Conservation (phyloP, 305 asterid genomes). For the Solanum aculeatissimum region DNA sequence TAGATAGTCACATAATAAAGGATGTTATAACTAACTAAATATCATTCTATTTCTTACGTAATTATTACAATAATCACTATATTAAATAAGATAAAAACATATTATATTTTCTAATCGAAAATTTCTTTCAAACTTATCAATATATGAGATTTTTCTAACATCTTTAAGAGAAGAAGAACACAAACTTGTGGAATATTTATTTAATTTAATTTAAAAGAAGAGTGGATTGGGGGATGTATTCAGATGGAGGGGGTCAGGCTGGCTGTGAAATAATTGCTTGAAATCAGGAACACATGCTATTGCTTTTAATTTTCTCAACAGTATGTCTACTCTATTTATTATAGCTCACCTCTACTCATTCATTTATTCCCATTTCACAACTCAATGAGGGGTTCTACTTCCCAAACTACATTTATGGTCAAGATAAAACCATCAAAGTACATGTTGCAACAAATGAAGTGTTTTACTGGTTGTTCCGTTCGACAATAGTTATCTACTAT, state of each 20-base stretch:
- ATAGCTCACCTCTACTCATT: neutral
- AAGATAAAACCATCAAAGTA: too few species aligned
- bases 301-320: neutral
- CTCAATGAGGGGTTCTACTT: neutral
- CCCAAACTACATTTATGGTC: neutral
- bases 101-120: too few species aligned
- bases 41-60: too few species aligned
- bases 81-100: too few species aligned
- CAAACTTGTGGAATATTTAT: neutral
- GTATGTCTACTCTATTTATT: neutral
- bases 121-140: too few species aligned
- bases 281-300: constrained; percentile 1
- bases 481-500: too few species aligned
- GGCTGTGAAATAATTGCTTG: neutral
- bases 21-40: too few species aligned
- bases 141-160: too few species aligned
- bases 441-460: too few species aligned
- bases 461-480: too few species aligned
- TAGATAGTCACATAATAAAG: too few species aligned
- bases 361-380: neutral
- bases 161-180: neutral
- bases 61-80: too few species aligned
- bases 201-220: neutral
- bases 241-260: neutral
- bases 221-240: neutral